Evolutionary conservation across 169 alveolate species (phyloP).

Genomic region (Toxoplasma gondii): DNA sequence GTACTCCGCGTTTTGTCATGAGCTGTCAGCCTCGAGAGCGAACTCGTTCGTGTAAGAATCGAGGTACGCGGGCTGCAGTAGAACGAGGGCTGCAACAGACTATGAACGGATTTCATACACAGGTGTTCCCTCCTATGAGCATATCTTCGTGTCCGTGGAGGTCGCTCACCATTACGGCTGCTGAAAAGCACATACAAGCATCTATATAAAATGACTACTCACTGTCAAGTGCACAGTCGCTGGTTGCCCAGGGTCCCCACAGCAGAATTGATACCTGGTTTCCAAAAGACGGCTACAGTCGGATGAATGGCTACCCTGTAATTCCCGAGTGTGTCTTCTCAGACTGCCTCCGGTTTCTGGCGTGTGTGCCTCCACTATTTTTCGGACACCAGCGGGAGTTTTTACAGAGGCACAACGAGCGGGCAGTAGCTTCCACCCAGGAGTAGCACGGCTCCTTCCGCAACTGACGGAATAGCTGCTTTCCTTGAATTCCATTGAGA

Average conservation of each 20-base stretch:
- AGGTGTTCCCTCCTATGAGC: too few species aligned
- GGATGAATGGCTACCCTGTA: background rate
- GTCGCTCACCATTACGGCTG: too few species aligned
- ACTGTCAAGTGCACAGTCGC: conserved; percentile 20
- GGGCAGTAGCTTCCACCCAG: background rate
- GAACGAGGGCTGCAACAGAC: too few species aligned
- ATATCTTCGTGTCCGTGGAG: too few species aligned
- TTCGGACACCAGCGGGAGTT: background rate
- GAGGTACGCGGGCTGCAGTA: too few species aligned
- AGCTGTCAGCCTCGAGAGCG: too few species aligned
- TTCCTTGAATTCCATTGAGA: background rate
- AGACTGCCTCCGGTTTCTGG: background rate
- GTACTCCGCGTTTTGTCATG: too few species aligned
- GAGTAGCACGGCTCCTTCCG: background rate
- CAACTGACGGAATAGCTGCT: background rate
- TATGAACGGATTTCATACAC: too few species aligned
- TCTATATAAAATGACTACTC: background rate
- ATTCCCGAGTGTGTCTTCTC: background rate
- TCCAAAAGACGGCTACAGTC: background rate
- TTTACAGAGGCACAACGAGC: background rate
- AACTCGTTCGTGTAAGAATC: too few species aligned
- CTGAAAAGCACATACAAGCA: too few species aligned
- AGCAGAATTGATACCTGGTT: conserved; percentile 2
- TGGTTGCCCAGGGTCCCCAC: conserved; percentile 15
- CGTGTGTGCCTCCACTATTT: background rate